These are phyloP conservation scores for Fusarium sp. DNA, from an alignment of 2,329 filamentous ascomycete species.

Conservation along the genomic window DNA sequence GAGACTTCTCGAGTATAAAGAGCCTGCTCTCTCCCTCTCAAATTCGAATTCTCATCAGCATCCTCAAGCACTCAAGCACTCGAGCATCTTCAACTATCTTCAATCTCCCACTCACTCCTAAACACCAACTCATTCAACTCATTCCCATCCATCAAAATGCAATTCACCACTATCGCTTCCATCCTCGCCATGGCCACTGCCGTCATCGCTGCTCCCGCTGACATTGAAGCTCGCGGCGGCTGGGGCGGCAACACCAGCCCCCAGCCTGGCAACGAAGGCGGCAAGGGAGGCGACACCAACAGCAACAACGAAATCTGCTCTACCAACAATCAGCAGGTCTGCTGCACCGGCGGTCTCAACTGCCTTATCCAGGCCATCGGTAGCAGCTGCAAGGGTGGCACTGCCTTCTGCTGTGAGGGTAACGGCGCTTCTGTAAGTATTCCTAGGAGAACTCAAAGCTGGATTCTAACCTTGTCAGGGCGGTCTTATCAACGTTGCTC, in stretches of 20 bases:
- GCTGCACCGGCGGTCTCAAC: slow-evolving; percentile 23
- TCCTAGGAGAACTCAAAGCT: rapidly evolving
- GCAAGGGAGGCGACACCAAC: not conserved
- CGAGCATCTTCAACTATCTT: slow-evolving; percentile 11
- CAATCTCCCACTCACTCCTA: slow-evolving; percentile 8
- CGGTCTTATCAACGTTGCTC: slow-evolving; percentile 11
- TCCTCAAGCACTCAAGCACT: not conserved
- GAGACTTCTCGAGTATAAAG: slow-evolving; percentile 25
- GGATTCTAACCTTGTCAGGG: not conserved
- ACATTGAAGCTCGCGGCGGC: slow-evolving; percentile 22
- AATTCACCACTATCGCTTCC: slow-evolving; percentile 34
- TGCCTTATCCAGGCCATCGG: slow-evolving; percentile 26
- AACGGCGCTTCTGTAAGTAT: slow-evolving; percentile 8
- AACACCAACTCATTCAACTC: slow-evolving; percentile 3
- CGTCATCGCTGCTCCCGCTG: slow-evolving; percentile 27
- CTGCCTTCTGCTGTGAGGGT: slow-evolving; percentile 19
- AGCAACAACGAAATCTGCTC: slow-evolving; percentile 7
- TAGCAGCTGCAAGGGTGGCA: not conserved
- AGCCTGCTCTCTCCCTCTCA: not conserved
- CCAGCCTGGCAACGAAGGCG: too few relatives aligned
- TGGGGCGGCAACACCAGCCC: not conserved
- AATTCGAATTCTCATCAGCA: slow-evolving; percentile 10
- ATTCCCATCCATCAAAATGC: slow-evolving; percentile 28
- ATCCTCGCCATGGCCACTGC: slow-evolving; percentile 30
- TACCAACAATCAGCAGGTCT: slow-evolving; percentile 23